These are phyloP conservation scores for Didymella sp. DNA, from an alignment of 2,329 filamentous ascomycete species.

Conservation along the genomic window DNA sequence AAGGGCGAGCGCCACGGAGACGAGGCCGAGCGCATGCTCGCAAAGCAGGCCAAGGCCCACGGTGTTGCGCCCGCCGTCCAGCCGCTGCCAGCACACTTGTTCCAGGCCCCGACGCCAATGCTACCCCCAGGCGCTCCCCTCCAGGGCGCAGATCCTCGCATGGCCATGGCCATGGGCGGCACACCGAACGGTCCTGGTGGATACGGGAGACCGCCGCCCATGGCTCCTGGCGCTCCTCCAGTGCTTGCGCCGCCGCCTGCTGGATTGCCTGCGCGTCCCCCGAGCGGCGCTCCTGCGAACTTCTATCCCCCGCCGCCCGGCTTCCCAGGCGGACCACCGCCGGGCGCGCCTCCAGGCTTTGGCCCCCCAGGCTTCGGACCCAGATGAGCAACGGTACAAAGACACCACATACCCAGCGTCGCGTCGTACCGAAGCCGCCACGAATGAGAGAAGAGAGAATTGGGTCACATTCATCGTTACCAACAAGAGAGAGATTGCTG, in stretches of 20 bases:
- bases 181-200: constrained; percentile 52
- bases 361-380: constrained; percentile 25
- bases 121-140: constrained; percentile 43
- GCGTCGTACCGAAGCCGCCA: neutral
- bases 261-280: constrained; percentile 62
- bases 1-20: constrained; percentile 97
- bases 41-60: constrained; percentile 90
- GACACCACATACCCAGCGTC: neutral
- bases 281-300: constrained; percentile 64
- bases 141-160: constrained; percentile 42
- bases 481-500: too few species aligned
- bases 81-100: constrained; percentile 75
- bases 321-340: constrained; percentile 32
- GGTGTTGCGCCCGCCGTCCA: constrained; percentile 86
- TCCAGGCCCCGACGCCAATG: constrained; percentile 52
- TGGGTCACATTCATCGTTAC: too few species aligned
- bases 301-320: constrained; percentile 39
- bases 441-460: too few species aligned
- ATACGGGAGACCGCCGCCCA: constrained; percentile 36
- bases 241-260: constrained; percentile 45
- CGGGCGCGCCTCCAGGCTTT: constrained; percentile 21
- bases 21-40: constrained; percentile 88
- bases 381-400: constrained; percentile 1
- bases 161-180: constrained; percentile 44
- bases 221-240: constrained; percentile 44